Conservation (phyloP, 202 grass and related monocot species). For the Saccharum hybrid region DNA sequence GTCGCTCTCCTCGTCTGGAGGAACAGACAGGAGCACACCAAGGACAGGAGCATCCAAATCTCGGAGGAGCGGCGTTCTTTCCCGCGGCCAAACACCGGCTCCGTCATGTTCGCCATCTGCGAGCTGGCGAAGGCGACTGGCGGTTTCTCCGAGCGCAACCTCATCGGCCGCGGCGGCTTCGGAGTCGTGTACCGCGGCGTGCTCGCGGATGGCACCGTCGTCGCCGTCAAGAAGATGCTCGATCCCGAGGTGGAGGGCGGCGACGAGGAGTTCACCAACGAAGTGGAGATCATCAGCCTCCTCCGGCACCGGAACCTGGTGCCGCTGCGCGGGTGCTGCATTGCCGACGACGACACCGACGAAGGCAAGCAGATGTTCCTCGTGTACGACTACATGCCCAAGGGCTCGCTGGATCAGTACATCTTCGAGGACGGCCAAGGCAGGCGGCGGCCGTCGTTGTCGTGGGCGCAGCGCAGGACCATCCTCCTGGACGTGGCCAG, state of each 20-base stretch:
- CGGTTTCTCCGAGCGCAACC: constrained; percentile 64
- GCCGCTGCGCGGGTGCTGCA: constrained; percentile 84
- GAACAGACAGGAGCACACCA: constrained; percentile 25
- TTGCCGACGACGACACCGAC: constrained; percentile 55
- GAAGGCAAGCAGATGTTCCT: constrained; percentile 83
- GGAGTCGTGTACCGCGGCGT: constrained; percentile 78
- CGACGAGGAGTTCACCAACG: constrained; percentile 91
- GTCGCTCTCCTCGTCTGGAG: constrained; percentile 51
- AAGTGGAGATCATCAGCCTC: constrained; percentile 92
- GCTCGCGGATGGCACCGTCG: constrained; percentile 60
- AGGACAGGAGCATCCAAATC: constrained; percentile 30
- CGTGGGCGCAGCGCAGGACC: constrained; percentile 67
- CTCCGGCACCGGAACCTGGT: constrained; percentile 92
- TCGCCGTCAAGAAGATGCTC: constrained; percentile 89
- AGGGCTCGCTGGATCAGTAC: constrained; percentile 73
- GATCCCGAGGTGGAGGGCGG: constrained; percentile 76
- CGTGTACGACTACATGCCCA: constrained; percentile 95
- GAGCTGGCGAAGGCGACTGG: constrained; percentile 75
- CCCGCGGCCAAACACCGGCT: constrained; percentile 74
- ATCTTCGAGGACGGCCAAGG: constrained; percentile 52
- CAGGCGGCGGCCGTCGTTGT: constrained; percentile 22
- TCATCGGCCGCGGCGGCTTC: constrained; percentile 89
- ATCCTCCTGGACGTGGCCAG: constrained; percentile 78
- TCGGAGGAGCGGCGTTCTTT: constrained; percentile 40
- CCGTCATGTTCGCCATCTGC: constrained; percentile 68